Base-by-base conservation (phyloP, 768 basidiomycete genomes). In the Boletus barrowsii region DNA sequence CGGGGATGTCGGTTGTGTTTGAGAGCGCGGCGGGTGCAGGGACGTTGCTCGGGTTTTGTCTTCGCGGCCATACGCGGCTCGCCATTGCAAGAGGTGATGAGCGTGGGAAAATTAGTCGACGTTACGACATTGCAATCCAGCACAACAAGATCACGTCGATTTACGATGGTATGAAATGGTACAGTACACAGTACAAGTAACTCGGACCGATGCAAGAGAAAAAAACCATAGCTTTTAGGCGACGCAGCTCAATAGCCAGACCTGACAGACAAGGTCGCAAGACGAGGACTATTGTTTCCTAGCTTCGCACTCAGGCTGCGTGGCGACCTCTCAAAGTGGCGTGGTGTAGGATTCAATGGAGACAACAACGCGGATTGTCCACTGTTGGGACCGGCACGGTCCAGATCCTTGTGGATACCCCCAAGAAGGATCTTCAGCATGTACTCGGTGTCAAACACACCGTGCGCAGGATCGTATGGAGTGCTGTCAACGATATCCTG, bases 401-500 rank as follows among this genome's bases (percentile, higher is more conserved):
- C 66, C 13, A 62, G 9, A 13, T 59, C 59, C 50, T 61, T 55
- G 42, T 56, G 47, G 15, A 70, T 4, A 45, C 66, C 53, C 4
- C 70, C 70, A 18, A 70, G 64, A 13, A 70, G 64, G 43, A 70
- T 68, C 62, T 72, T 70, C 17, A 72, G 32, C 70, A 70, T 70
- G 54, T 72, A 70, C 42, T 70, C 70, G 10, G 70, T 67, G 55
- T 72, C 65, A 22, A 70, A 70, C 5, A 43, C 54, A 53, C 70
- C 70, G 5, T 65, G 54, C 17, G 51, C 61, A 41, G 62, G 68
- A 45, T 72, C 67, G 44, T 55, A 79, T 10, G 72, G 72, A 5
- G 76, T 76, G 36, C 76, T 75, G 61, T 79, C 79, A 9, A 81
- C 77, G 29, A 80, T 73, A 54, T 81, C 79, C 66, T 78, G 55